Conservation (phyloP, 768 basidiomycete species). For the Punctularia strigosozonata region DNA sequence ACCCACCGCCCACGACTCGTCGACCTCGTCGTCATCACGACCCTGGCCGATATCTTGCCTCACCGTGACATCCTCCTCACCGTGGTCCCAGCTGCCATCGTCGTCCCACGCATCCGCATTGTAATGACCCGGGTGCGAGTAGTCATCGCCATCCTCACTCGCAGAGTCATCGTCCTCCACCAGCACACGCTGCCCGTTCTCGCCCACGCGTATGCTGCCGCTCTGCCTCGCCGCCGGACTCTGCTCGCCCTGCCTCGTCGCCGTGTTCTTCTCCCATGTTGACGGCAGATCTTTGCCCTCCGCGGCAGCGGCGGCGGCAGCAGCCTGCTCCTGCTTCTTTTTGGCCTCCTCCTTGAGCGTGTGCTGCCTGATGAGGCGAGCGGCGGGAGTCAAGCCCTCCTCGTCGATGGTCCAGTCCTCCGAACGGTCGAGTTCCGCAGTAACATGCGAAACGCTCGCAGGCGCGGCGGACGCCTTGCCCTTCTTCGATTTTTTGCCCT, state of each 20-base stretch:
- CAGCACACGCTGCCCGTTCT: conserved; percentile 54
- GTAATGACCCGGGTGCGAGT: conserved; percentile 24
- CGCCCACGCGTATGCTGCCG: conserved; percentile 33
- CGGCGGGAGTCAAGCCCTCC: conserved; percentile 80
- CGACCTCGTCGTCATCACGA: conserved; percentile 38
- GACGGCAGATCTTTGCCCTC: conserved; percentile 24
- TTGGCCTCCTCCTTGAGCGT: conserved; percentile 77
- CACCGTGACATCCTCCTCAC: conserved; percentile 66
- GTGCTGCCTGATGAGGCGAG: conserved; percentile 81
- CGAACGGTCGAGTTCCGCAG: conserved; percentile 71
- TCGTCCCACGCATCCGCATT: conserved; percentile 58
- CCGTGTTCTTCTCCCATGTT: conserved; percentile 78
- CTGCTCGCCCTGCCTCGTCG: conserved; percentile 38
- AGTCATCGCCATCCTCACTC: conserved; percentile 32
- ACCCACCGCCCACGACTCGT: conserved; percentile 69
- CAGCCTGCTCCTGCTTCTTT: conserved; percentile 40
- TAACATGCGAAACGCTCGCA: conserved; percentile 69
- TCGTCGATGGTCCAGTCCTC: conserved; percentile 56
- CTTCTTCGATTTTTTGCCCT: conserved; percentile 35
- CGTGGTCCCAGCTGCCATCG: conserved; percentile 68
- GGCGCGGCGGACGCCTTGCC: conserved; percentile 55
- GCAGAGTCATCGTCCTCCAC: conserved; percentile 58
- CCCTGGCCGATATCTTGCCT: conserved; percentile 42
- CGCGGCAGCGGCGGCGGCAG: conserved; percentile 19
- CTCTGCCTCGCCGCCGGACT: conserved; percentile 32